phyloP scores from a whole-genome alignment of 495 filamentous ascomycete species.

The Trichoderma reesei region DNA sequence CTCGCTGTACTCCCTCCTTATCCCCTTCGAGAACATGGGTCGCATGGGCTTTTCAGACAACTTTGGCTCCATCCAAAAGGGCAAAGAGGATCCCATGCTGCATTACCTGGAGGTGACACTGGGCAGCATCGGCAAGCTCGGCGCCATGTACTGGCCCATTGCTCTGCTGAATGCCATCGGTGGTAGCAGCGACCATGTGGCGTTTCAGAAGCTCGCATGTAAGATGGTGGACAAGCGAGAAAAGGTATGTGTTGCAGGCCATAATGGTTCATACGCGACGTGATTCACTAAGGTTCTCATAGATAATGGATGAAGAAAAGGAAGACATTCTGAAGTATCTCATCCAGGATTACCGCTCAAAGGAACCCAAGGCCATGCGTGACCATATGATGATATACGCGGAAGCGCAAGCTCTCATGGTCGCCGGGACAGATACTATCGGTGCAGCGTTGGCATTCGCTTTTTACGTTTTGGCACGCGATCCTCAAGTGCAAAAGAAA shows the following conservation, averaged over 20 bases:
- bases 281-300: background rate
- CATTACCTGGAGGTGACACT: conserved; percentile 18
- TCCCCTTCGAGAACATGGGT: conserved; percentile 20
- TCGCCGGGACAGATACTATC: conserved; percentile 18
- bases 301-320: conserved; percentile 10
- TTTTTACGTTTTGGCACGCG: conserved; percentile 15
- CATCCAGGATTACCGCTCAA: conserved; percentile 13
- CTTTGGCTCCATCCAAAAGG: conserved; percentile 13
- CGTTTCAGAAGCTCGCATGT: conserved; percentile 14
- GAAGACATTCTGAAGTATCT: conserved; percentile 17
- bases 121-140: conserved; percentile 11
- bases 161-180: conserved; percentile 9
- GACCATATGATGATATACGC: conserved; percentile 15
- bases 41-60: conserved; percentile 16
- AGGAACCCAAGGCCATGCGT: conserved; percentile 16
- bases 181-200: conserved; percentile 7
- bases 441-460: conserved; percentile 13
- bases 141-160: conserved; percentile 16
- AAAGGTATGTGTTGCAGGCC: conserved; percentile 8
- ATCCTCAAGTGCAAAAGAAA: conserved; percentile 8
- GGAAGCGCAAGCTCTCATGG: conserved; percentile 15
- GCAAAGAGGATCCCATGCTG: conserved; percentile 16
- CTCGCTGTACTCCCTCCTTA: conserved; percentile 16
- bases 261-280: background rate
- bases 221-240: conserved; percentile 14